Base-by-base conservation (phyloP, 2,329 filamentous ascomycete species). In the Stagonosporopsis rhizophila region DNA sequence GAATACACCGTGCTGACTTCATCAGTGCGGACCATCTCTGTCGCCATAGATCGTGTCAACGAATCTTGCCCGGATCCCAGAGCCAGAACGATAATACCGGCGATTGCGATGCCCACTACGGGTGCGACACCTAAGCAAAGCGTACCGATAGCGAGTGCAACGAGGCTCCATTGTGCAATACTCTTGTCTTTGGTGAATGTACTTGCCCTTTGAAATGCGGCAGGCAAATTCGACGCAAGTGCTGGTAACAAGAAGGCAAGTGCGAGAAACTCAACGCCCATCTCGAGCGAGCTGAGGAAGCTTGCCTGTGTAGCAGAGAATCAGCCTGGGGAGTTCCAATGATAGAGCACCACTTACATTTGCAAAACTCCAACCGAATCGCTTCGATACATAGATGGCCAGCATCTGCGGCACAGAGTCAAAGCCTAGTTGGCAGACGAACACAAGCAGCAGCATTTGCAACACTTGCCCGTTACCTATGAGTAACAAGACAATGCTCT, bases 21-120 rank as follows among this genome's bases (percentile, higher is more conserved):
- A 19, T 39, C 47, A 1, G 41, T 32, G n/a, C 30, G 34, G 6
- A 62, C 64, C 50, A 67, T 49, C n/a, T 67, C 60, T 0, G 64
- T 67, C 2, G 60, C 56, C 48, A 67, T 57, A 0, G 64, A 67
- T 20, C 64, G 59, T 2, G 62, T 60, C 15, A 63, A 14, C 0
- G 62, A 63, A 30, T 67, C 64, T 41, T 67, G 64, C 6, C 62
- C 64, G 5, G 59, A 58, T 6, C 64, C 64, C 2, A 64, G 27
- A 8, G 62, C 62, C 7, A 65, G 25, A 1, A 62, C n/a, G 5
- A 62, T 28, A 7, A 67, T 56, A 2, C 64, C 60, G 6, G 51
- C 25, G 11, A 65, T 55, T 14, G 62, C 60, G n/a, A 65, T 4
- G 3, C 27, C 44, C 5, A 52, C 52, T 6, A 57, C 48, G 20